Evolutionary conservation across 176 grass and related monocot genomes (phyloP).

Genomic region (Ampelocalamus luodianensis): DNA sequence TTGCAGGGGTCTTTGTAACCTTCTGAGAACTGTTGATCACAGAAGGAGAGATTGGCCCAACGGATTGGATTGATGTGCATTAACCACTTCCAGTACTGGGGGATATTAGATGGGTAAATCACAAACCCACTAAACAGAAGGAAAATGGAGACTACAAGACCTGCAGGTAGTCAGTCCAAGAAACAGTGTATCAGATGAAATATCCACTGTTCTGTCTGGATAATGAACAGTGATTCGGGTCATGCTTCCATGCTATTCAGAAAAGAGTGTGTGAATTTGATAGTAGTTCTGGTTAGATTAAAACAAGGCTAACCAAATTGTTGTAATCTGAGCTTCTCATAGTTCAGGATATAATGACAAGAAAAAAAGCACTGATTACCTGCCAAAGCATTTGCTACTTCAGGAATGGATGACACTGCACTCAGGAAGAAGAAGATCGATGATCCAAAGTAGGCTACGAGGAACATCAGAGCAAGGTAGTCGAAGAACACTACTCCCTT

Average conservation of each 20-base stretch:
- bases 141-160: constrained; percentile 37
- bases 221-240: background rate
- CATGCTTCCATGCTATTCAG: background rate
- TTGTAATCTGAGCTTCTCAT: background rate
- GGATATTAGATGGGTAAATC: constrained; percentile 46
- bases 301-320: background rate
- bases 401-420: constrained; percentile 46
- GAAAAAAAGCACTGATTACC: constrained; percentile 1
- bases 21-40: constrained; percentile 28
- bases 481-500: constrained; percentile 24
- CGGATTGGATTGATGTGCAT: constrained; percentile 49
- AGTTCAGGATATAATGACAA: background rate
- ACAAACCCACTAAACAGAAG: constrained; percentile 49
- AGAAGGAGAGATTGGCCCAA: constrained; percentile 45
- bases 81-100: constrained; percentile 43
- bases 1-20: constrained; percentile 38
- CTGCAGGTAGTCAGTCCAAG: constrained; percentile 25
- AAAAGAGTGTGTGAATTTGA: background rate
- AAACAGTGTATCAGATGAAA: constrained; percentile 3
- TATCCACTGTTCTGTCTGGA: background rate
- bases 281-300: background rate
- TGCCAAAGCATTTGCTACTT: constrained; percentile 47
- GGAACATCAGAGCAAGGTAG: constrained; percentile 37
- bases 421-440: constrained; percentile 45
- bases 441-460: constrained; percentile 45